phyloP scores from a whole-genome alignment of 1,284 basidiomycete genomes.

The Porodaedalea pini region DNA sequence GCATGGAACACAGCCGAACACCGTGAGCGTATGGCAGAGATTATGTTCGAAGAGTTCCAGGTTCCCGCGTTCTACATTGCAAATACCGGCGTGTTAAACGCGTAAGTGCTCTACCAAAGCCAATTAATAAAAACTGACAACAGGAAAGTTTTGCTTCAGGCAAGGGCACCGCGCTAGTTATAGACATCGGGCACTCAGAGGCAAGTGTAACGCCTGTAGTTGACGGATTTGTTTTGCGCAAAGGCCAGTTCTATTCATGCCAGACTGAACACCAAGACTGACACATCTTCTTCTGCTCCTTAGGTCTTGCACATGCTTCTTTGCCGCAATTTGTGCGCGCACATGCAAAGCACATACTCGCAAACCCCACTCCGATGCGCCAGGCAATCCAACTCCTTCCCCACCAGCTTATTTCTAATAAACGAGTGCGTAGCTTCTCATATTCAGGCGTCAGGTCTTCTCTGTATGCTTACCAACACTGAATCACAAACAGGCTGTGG shows the following conservation, averaged over 20 bases:
- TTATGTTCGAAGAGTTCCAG: slow-evolving; percentile 95
- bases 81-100: slow-evolving; percentile 92
- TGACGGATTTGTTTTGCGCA: slow-evolving; percentile 96
- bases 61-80: slow-evolving; percentile 97
- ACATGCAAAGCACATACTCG: slow-evolving; percentile 64
- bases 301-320: slow-evolving; percentile 68
- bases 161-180: slow-evolving; percentile 91
- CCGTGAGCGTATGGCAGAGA: slow-evolving; percentile 90
- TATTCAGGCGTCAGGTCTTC: slow-evolving; percentile 1
- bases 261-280: background rate
- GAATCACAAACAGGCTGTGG: slow-evolving; percentile 48
- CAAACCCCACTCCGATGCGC: slow-evolving; percentile 44
- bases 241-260: slow-evolving; percentile 52
- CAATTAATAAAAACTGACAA: background rate
- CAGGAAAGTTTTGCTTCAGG: slow-evolving; percentile 84
- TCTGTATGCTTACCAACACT: slow-evolving; percentile 10
- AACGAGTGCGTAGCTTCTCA: slow-evolving; percentile 46
- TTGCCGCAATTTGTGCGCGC: slow-evolving; percentile 77
- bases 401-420: slow-evolving; percentile 85
- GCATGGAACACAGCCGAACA: slow-evolving; percentile 93
- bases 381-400: slow-evolving; percentile 64
- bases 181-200: slow-evolving; percentile 89
- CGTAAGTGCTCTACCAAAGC: slow-evolving; percentile 52
- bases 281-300: background rate
- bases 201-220: slow-evolving; percentile 93